Evolutionary conservation across 129 eudicot genomes (phyloP).

Genomic region (Artemisia argyi): DNA sequence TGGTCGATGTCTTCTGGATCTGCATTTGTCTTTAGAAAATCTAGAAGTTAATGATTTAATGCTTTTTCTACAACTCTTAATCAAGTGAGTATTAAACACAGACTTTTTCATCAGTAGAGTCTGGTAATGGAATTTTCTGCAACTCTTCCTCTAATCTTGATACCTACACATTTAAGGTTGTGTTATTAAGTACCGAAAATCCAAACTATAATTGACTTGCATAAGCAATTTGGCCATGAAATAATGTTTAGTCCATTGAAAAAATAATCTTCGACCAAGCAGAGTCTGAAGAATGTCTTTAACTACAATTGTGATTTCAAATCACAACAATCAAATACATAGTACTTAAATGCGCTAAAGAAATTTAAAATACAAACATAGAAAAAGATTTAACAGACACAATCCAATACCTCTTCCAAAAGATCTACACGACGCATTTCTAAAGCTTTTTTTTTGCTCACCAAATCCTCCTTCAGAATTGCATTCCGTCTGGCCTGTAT

Average conservation of each 20-base stretch:
- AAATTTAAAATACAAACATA: not conserved
- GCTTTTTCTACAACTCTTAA: slow-evolving; percentile 1
- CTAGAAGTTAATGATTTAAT: slow-evolving; percentile 29
- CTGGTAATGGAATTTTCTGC: slow-evolving; percentile 46
- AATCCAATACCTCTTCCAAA: slow-evolving; percentile 62
- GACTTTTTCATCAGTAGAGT: slow-evolving; percentile 59
- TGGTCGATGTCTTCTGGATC: slow-evolving; percentile 46
- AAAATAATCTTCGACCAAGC: not conserved
- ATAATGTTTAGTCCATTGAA: not conserved
- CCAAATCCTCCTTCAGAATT: slow-evolving; percentile 48
- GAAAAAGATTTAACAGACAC: too few relatives aligned
- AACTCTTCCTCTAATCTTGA: slow-evolving; percentile 60
- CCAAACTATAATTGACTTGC: not conserved
- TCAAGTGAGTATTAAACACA: slow-evolving; percentile 8
- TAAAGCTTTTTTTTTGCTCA: slow-evolving; percentile 60
- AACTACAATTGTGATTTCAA: too few relatives aligned
- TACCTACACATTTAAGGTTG: slow-evolving; percentile 46
- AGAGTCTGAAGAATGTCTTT: not conserved
- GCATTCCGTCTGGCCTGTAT: slow-evolving; percentile 51
- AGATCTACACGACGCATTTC: slow-evolving; percentile 64
- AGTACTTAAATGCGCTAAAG: not conserved
- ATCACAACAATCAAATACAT: too few relatives aligned
- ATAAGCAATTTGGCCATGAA: not conserved
- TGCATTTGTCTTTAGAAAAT: slow-evolving; percentile 52
- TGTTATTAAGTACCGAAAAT: not conserved